Conservation (phyloP, 768 basidiomycete genomes). For the Tricholoma sp. region DNA sequence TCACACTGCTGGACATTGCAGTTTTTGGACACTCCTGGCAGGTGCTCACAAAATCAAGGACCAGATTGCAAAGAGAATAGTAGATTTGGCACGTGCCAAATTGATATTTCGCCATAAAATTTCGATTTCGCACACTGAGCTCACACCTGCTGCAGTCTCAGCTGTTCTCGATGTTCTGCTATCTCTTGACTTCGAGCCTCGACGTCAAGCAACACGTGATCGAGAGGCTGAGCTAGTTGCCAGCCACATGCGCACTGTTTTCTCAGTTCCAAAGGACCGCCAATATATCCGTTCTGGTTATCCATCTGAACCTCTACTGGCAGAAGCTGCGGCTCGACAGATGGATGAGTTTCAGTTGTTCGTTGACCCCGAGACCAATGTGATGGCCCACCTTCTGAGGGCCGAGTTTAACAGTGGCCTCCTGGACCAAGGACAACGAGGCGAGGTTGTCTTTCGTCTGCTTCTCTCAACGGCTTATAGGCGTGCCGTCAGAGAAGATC, state of each 20-base stretch:
- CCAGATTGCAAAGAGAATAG: background rate
- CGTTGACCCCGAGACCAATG: background rate
- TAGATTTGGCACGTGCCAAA: background rate
- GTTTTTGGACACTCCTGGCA: background rate
- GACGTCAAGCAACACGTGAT: too few species aligned
- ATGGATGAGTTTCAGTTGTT: background rate
- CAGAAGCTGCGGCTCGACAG: conserved; percentile 23
- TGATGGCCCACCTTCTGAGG: conserved; percentile 3
- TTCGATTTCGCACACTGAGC: background rate
- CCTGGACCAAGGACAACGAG: background rate
- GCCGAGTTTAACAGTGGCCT: background rate
- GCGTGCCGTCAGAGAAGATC: background rate
- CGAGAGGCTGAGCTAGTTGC: too few species aligned
- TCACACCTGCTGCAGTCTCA: too few species aligned
- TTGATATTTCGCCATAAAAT: background rate
- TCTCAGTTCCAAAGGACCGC: too few species aligned
- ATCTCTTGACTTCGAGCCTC: too few species aligned
- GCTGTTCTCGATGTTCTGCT: too few species aligned
- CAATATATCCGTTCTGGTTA: conserved; percentile 19
- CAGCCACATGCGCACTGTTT: too few species aligned
- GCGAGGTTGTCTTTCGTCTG: background rate
- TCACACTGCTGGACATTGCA: background rate
- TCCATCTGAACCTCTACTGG: conserved; percentile 30
- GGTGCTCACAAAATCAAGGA: background rate
- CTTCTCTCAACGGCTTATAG: background rate